These are phyloP conservation scores for Protea cynaroides DNA, from an alignment of 164 flowering plant genomes.

Conservation along the genomic window DNA sequence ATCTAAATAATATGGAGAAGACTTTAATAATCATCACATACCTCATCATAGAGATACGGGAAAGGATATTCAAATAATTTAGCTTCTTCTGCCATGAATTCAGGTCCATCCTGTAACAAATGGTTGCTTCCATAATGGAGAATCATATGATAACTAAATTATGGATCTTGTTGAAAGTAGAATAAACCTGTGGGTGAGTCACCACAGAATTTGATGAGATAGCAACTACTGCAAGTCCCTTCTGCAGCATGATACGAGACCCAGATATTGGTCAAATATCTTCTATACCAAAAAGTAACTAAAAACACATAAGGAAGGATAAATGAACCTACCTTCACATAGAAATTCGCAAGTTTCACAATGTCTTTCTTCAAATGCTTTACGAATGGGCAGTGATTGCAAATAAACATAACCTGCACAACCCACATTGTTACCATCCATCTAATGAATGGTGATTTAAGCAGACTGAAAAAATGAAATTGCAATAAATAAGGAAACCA, in stretches of 20 bases:
- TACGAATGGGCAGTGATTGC: slow-evolving; percentile 97
- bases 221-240: slow-evolving; percentile 85
- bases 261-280: neutral
- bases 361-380: slow-evolving; percentile 71
- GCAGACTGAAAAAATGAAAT: neutral
- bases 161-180: slow-evolving; percentile 17
- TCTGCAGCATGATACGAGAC: slow-evolving; percentile 39
- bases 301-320: neutral
- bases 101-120: slow-evolving; percentile 80
- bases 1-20: neutral
- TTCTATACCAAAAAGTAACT: neutral
- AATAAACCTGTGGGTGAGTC: slow-evolving; percentile 83
- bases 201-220: slow-evolving; percentile 83
- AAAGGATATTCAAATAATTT: slow-evolving; percentile 62
- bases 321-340: slow-evolving; percentile 51
- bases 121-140: slow-evolving; percentile 11
- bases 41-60: slow-evolving; percentile 92
- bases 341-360: slow-evolving; percentile 72
- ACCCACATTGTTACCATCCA: neutral
- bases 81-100: slow-evolving; percentile 91
- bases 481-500: neutral
- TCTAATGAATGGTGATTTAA: neutral
- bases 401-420: slow-evolving; percentile 85
- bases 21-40: slow-evolving; percentile 9
- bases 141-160: slow-evolving; percentile 17